Evolutionary conservation across 1,284 basidiomycete species (phyloP).

Genomic region (Athelia sp.): DNA sequence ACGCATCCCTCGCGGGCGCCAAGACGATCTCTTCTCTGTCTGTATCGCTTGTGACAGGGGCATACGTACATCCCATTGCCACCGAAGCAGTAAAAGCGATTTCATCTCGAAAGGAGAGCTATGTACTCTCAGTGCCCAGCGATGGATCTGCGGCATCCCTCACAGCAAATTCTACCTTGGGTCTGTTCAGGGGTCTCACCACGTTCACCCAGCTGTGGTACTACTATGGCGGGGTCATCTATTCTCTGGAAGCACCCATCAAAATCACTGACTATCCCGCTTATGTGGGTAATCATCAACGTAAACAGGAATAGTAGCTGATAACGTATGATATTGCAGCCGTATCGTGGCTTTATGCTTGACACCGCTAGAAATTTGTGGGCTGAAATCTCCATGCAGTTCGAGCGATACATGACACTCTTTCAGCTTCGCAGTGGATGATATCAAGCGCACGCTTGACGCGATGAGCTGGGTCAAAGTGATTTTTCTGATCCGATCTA

Average conservation of each 20-base stretch:
- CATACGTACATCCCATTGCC: constrained; percentile 25
- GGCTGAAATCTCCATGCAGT: constrained; percentile 5
- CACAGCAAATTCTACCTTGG: constrained; percentile 51
- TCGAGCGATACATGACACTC: not conserved
- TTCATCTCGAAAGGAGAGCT: constrained; percentile 45
- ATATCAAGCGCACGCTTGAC: constrained; percentile 48
- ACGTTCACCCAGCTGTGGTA: constrained; percentile 64
- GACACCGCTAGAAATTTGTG: constrained; percentile 62
- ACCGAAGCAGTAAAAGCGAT: constrained; percentile 37
- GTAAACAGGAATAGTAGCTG: no score
- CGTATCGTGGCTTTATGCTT: constrained; percentile 53
- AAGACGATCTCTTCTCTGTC: constrained; percentile 18
- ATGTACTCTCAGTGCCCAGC: constrained; percentile 41
- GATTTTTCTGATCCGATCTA: not conserved
- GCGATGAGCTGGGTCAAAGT: constrained; percentile 63
- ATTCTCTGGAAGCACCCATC: constrained; percentile 38
- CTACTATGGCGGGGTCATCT: constrained; percentile 30
- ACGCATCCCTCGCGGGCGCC: constrained; percentile 16
- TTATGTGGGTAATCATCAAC: constrained; percentile 33
- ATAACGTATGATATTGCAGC: constrained; percentile 22
- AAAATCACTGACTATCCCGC: constrained; percentile 42
- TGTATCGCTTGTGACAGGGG: constrained; percentile 25
- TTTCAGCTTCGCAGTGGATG: constrained; percentile 35
- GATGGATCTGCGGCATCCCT: constrained; percentile 44
- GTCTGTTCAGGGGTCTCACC: constrained; percentile 59